Percentiles rank a stretch among this genome's conserved stretches.
Conservation (phyloP, 192 early-diverging fungal genomes). For the Umbelopsis sp. region DNA sequence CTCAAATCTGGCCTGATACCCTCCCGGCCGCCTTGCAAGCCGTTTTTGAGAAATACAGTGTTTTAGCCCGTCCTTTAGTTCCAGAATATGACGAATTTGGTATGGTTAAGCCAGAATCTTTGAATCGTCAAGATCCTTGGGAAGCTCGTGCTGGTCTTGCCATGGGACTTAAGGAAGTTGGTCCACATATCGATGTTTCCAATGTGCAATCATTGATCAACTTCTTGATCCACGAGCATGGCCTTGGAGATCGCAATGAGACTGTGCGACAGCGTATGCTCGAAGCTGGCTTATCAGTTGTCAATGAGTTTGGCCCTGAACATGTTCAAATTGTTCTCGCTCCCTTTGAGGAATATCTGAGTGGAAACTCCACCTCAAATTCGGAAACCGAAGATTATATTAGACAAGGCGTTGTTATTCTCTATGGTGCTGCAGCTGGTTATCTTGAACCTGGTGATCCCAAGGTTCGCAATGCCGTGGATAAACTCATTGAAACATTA, state of each 20-base stretch:
- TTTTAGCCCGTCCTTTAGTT: constrained; percentile 66
- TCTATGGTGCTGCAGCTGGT: constrained; percentile 89
- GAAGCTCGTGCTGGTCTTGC: constrained; percentile 87
- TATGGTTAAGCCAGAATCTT: constrained; percentile 82
- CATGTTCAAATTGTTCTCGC: constrained; percentile 71
- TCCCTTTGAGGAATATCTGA: constrained; percentile 79
- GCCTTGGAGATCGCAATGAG: constrained; percentile 82
- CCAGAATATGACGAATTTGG: constrained; percentile 93
- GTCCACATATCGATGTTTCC: constrained; percentile 57
- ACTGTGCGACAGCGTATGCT: constrained; percentile 83
- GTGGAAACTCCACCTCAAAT: constrained; percentile 62
- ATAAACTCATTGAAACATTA: constrained; percentile 87
- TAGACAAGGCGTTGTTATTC: constrained; percentile 89
- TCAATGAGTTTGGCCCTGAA: constrained; percentile 70
- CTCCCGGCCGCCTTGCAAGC: constrained; percentile 52
- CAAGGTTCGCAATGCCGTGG: constrained; percentile 80
- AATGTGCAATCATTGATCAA: constrained; percentile 57
- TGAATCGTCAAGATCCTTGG: constrained; percentile 81
- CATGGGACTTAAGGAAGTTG: constrained; percentile 67
- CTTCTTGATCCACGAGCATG: constrained; percentile 85
- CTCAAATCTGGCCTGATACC: constrained; percentile 58
- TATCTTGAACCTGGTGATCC: constrained; percentile 76
- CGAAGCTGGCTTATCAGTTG: constrained; percentile 79
- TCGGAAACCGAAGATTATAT: constrained; percentile 83
- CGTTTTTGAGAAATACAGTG: constrained; percentile 64